Base-by-base conservation (phyloP, 352 stramenopile species). In the Phytophthora europaea region DNA sequence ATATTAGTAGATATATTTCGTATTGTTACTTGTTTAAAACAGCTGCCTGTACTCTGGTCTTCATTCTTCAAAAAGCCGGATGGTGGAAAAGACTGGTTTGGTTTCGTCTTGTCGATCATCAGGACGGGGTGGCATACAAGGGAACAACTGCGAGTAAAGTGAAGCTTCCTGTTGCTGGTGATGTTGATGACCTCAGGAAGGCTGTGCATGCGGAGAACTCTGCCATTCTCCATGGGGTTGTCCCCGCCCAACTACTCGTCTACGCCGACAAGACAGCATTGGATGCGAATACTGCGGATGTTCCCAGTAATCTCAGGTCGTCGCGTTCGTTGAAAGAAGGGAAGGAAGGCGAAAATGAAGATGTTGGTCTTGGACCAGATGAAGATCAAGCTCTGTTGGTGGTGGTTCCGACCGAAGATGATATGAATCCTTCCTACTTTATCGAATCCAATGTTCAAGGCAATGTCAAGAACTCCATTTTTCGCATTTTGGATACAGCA, bases 301-400 rank as follows among this genome's bases (percentile, higher is more conserved):
- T 20, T 50, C 43, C 43, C 43, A 20, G 9, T n/a, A 50, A 50
- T 20, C 43, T 50, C 13, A 50, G 16, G 43, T 50, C 43, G 16
- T 50, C 13, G 15, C 15, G 43, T 10, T n/a, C 15, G 18, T 22
- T 50, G 18, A 22, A 22, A 50, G 43, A 50, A 50, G 43, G 43
- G 18, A 15, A 10, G 18, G 16, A 50, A 23, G 43, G 43, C 7
- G 43, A 50, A 50, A 50, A 50, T 50, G 13, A 43, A 43, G 43
- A 50, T 50, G 43, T 22, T 50, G 43, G 43, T 50, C 43, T 50
- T 50, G 43, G 43, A 50, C 43, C 43, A 50, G 43, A 50, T 50
- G 43, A 50, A 50, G 43, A 6, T 23, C 3, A 20, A 7, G 43
- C 43, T 50, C 18, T 50, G 18, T 50, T 50, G 18, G 43, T 22